Base-by-base conservation (phyloP, 164 flowering plant species). In the Magnolia changhungtana region DNA sequence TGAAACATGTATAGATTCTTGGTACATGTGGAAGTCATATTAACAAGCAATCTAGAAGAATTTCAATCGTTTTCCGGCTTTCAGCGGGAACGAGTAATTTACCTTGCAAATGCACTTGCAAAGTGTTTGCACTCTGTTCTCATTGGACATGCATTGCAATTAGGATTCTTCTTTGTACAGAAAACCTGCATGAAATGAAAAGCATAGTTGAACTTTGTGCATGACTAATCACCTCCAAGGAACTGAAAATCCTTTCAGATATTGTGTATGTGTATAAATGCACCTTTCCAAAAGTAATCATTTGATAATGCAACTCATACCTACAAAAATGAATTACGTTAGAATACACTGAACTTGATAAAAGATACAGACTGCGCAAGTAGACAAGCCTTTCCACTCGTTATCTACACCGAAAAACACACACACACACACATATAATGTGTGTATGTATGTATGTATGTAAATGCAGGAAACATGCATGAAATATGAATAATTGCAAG, bases 231-330 rank as follows among this genome's bases (percentile, higher is more conserved):
- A 50, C 65, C 24, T 37, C 45, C 45, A 9, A 55, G 23, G 9
- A 29, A 9, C 13, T 24, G 29, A 63, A 23, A 37, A 21, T 50
- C 27, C 52, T 37, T 51, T 76, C 59, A 23, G 16, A 6, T 71
- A 65, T 31, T 27, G 50, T 19, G 7, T 13, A 49, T 51, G 31
- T 63, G 51, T 14, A 14, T 21, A 19, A 59, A 31, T 68, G 64
- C 84, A 91, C 98, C 98, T 95, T 95, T 81, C 98, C 99, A 75
- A 93, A 95, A 49, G 99, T 95, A 72, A 95, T 95, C 90, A 95
- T 75, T 29, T 93, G 98, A 80, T 92, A 95, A 78, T 95, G 99
- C 21, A 95, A 85, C 78, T 92, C 93, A 78, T 93, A 95, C 87
- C 99, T 95, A 86, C 67, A 50, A 20, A 59, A 24, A 55, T 19